Percentiles rank a stretch among this genome's conserved stretches.
phyloP scores from a whole-genome alignment of 768 basidiomycete genomes.

The Leucocoprinus leucothites region DNA sequence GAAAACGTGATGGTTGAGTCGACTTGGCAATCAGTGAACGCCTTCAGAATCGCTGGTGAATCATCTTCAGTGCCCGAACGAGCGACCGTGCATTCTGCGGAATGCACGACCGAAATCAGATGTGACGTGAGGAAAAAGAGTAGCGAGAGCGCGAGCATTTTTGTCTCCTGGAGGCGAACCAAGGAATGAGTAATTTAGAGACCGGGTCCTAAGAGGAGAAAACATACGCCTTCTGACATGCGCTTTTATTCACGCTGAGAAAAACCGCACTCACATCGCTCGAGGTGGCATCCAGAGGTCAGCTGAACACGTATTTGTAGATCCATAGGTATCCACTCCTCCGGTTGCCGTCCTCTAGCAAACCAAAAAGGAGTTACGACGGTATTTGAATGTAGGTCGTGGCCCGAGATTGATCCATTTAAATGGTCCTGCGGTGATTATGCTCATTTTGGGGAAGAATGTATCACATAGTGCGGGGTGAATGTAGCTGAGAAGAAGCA shows the following conservation, averaged over 20 bases:
- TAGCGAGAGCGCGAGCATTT: background rate
- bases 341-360: background rate
- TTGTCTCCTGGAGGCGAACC: background rate
- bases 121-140: conserved; percentile 3
- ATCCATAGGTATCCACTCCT: no score
- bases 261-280: background rate
- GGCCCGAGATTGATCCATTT: background rate
- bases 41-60: conserved; percentile 29
- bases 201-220: background rate
- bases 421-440: background rate
- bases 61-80: conserved; percentile 28
- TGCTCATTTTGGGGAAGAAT: background rate
- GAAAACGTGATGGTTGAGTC: conserved; percentile 32
- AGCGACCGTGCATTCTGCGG: conserved; percentile 25
- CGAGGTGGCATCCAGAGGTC: background rate
- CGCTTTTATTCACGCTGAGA: background rate
- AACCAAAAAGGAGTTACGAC: background rate
- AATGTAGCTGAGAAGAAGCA: no score
- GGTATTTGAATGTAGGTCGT: background rate
- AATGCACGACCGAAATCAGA: background rate
- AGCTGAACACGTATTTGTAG: background rate
- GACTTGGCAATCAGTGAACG: conserved; percentile 31
- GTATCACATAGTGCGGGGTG: background rate
- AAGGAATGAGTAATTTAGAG: no score
- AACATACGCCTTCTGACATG: no score